Conservation (phyloP, 2,329 filamentous ascomycete species). For the Rutstroemia sp. region DNA sequence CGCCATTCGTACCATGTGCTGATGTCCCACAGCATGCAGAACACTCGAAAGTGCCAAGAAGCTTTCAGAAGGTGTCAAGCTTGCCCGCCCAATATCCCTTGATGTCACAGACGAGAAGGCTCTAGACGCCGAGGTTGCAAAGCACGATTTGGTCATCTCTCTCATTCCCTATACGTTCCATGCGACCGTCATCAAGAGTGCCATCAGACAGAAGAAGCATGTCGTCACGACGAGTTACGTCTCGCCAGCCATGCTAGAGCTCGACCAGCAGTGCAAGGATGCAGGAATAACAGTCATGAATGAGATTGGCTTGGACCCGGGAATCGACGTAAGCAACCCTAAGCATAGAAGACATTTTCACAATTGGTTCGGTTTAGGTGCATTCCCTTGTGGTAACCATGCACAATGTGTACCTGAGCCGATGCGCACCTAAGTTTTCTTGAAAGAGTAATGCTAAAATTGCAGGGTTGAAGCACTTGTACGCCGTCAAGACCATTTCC, state of each 20-base stretch:
- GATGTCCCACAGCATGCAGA: constrained; percentile 58
- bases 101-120: constrained; percentile 72
- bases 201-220: constrained; percentile 89
- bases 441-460: too few species aligned
- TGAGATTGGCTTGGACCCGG: constrained; percentile 73
- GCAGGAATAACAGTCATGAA: constrained; percentile 97
- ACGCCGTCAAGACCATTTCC: constrained; percentile 81
- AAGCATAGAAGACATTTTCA: too few species aligned
- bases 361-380: too few species aligned
- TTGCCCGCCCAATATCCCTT: constrained; percentile 70
- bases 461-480: constrained; percentile 37
- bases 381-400: too few species aligned
- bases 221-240: constrained; percentile 95
- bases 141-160: constrained; percentile 72
- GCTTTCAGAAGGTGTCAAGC: constrained; percentile 63
- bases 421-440: too few species aligned
- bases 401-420: too few species aligned
- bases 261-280: constrained; percentile 74
- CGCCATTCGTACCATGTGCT: constrained; percentile 1
- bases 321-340: constrained; percentile 44
- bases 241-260: constrained; percentile 84
- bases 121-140: constrained; percentile 71
- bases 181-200: constrained; percentile 82
- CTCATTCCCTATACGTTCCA: constrained; percentile 92
- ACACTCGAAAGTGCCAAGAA: constrained; percentile 71